Evolutionary conservation across 169 alveolate genomes (phyloP).

Genomic region (Eimeria necatrix): DNA sequence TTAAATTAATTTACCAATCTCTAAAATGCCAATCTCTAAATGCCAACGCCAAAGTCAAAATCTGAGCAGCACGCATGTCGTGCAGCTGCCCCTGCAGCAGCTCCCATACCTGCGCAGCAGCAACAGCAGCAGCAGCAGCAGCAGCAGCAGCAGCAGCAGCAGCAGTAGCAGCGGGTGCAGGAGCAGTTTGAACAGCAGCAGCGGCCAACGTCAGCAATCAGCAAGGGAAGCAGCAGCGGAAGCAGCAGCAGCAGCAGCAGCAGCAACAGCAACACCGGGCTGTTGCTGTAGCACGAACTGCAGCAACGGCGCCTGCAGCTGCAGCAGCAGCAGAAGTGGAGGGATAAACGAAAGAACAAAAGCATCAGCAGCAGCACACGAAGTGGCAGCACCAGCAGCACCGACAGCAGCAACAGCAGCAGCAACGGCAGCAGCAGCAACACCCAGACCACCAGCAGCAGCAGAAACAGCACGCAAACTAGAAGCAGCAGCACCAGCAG

Average conservation of each 20-base stretch:
- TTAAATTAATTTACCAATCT: slow-evolving; percentile 25
- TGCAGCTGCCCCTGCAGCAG: slow-evolving; percentile 43
- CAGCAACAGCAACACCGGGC: background rate
- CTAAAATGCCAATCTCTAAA: slow-evolving; percentile 66
- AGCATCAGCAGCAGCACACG: too few relatives aligned
- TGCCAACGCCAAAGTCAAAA: slow-evolving; percentile 18
- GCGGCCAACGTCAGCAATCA: too few relatives aligned
- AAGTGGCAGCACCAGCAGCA: too few relatives aligned
- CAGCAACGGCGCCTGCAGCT: too few relatives aligned
- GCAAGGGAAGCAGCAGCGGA: background rate
- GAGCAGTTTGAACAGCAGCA: background rate
- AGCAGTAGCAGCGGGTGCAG: background rate
- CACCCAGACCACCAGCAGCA: too few relatives aligned
- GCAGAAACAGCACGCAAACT: too few relatives aligned
- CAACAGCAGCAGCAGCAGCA: background rate
- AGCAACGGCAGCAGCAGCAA: too few relatives aligned
- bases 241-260: background rate
- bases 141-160: background rate
- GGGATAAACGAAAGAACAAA: too few relatives aligned
- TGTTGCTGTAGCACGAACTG: background rate
- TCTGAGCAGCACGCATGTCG: slow-evolving; percentile 51
- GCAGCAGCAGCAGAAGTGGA: too few relatives aligned
- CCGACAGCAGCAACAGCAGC: too few relatives aligned
- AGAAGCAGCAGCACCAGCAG: too few relatives aligned
- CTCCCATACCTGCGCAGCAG: background rate